Evolutionary conservation across 306 rosid genomes (phyloP), one percentile per base, ranked within the genome.

Genomic region (Cicer bijugum): DNA sequence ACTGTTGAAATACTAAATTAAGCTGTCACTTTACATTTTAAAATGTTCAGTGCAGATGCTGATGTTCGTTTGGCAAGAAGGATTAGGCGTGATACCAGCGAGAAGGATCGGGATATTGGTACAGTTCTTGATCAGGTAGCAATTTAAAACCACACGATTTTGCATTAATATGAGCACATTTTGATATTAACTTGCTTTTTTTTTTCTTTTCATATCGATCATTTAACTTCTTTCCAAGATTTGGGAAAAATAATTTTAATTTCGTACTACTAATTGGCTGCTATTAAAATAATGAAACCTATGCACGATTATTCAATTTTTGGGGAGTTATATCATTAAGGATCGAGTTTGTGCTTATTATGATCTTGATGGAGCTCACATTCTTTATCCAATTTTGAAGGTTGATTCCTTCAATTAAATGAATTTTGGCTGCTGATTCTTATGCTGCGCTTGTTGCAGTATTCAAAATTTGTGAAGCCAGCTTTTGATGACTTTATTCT

Each of bases 11-110:
- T 76, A 74, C 89, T 73, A 72, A 86, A 85, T 88, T 69, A 82
- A 83, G 80, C 82, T 75, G 75, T 81, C 82, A 80, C 90, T 85
- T 91, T 77, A 88, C 88, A 81, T 82, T 84, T 83, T 82, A 82
- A 80, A 85, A 60, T 88, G 85, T 84, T 86, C 96, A 87, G 96
- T 89, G 97, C 99, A 95, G 99, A 95, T 90, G 97, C 99, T 85
- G 99, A 95, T 89, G 96, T 91, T 84, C 97, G 99, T 82, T 78
- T 95, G 78, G 97, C 97, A 17, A 91, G 99, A 87, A 88, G 99
- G 87, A 95, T 95, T 71, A 90, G 92, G 85, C 97, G 97, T 74
- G 99, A 95, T 75, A 95, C 99, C 8, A 82, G 51, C 14, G 99
- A 91, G 80, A 95, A 90, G 87, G 83, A 75, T 62, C 86, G 99